Base-by-base conservation (phyloP, 1,284 basidiomycete species). In the Fomitopsis betulina region DNA sequence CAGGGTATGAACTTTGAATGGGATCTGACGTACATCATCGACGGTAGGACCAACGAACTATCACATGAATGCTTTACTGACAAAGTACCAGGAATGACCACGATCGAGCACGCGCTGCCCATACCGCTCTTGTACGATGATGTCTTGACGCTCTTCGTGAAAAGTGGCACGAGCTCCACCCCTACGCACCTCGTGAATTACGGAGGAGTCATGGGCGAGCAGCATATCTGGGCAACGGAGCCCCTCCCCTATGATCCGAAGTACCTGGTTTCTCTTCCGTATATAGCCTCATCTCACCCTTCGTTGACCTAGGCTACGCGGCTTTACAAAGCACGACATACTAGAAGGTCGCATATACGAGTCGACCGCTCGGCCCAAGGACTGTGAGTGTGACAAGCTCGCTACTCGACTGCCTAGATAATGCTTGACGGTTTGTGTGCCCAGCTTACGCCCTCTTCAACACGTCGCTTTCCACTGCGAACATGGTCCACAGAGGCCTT, bases 111-210 rank as follows among this genome's bases (percentile, higher is more conserved):
- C 63, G 73, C 84, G 8, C 66, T 90, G 21, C 88, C 88, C 4
- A 73, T 88, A 5, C 80, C 87, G 0, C 71, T 72, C 17, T 73
- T 90, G 7, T 89, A 85, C 64, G 85, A 89, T n/a, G 87, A 90
- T 62, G 74, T 89, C 53, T 65, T 84, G 21, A 84, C 74, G 0
- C 71, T 90, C 5, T 89, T 77, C 64, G 81, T 81, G 0, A 54
- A 73, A 64, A 89, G 87, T 66, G 87, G 87, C 3, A 87, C 88
- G n/a, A 85, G 83, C 6, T 77, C 80, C 38, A 89, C 87, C 0
- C 87, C 87, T 2, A 89, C 87, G 0, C 87, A 90, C 63, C 72
- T 89, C 30, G 87, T 90, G 19, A 84, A 87, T 65, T 90, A 89
- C 65, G 87, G 87, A 27, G 87, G 87, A 17, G 76, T 75, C 3